Evolutionary conservation across 768 basidiomycete genomes (phyloP).

Genomic region (Myochromella boudieri): DNA sequence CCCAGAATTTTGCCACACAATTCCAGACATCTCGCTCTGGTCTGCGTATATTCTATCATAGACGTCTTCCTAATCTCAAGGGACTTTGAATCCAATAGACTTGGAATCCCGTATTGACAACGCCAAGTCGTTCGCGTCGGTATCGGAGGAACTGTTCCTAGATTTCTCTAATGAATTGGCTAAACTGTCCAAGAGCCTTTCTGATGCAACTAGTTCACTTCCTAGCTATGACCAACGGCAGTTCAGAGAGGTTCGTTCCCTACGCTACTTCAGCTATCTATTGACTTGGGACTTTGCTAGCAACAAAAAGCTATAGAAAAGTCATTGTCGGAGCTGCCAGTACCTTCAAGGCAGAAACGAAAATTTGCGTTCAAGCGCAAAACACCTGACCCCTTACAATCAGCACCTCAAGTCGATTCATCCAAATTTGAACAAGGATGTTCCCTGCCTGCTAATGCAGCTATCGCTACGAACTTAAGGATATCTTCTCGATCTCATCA

Average conservation of each 20-base stretch:
- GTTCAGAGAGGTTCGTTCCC: slow-evolving; percentile 57
- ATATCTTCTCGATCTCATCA: slow-evolving; percentile 45
- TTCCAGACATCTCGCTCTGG: slow-evolving; percentile 54
- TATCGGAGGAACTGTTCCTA: slow-evolving; percentile 37
- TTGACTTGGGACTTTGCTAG: slow-evolving; percentile 35
- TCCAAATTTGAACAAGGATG: neutral
- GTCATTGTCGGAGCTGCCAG: slow-evolving; percentile 49
- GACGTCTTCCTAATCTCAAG: slow-evolving; percentile 16
- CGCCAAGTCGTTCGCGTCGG: slow-evolving; percentile 29
- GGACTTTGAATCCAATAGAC: slow-evolving; percentile 33
- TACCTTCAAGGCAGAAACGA: slow-evolving; percentile 43
- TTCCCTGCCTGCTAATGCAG: slow-evolving; percentile 1
- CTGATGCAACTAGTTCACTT: slow-evolving; percentile 62
- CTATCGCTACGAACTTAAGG: slow-evolving; percentile 32
- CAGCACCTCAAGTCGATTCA: neutral
- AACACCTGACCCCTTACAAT: slow-evolving; percentile 14
- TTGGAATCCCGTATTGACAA: slow-evolving; percentile 45
- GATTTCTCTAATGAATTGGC: slow-evolving; percentile 50
- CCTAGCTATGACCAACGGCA: slow-evolving; percentile 76
- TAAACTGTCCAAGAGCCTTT: slow-evolving; percentile 59
- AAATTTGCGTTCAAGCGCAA: slow-evolving; percentile 69
- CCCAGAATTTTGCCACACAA: slow-evolving; percentile 46
- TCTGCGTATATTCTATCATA: slow-evolving; percentile 32
- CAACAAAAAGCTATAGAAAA: slow-evolving; percentile 66
- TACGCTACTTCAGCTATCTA: slow-evolving; percentile 1